Percentiles rank a stretch among this genome's conserved stretches.
Evolutionary conservation across 129 eudicot species (phyloP).

Genomic region (Tagetes patula): DNA sequence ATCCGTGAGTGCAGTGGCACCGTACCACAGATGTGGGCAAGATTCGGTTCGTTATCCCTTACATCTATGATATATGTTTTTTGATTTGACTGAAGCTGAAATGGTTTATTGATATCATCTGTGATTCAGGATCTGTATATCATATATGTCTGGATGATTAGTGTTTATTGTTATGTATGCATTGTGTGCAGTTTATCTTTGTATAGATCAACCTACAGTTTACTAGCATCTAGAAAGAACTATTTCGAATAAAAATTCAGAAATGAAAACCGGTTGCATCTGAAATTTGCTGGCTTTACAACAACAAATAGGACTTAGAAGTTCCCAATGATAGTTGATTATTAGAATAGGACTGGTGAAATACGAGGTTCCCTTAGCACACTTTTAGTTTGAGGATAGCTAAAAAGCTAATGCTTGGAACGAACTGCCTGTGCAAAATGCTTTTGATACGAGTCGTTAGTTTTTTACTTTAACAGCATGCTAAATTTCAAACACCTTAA

Average conservation of each 20-base stretch:
- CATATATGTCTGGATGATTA: background rate
- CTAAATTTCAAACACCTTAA: background rate
- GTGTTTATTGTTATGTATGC: background rate
- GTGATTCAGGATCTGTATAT: background rate
- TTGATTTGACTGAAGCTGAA: background rate
- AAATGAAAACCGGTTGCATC: background rate
- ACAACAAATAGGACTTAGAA: background rate
- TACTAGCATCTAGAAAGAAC: too few species aligned
- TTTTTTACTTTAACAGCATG: background rate
- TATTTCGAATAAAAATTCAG: background rate
- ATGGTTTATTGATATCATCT: background rate
- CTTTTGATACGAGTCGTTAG: background rate
- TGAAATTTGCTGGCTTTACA: background rate
- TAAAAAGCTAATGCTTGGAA: background rate
- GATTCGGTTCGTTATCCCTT: slow-evolving; percentile 57
- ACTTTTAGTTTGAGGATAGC: background rate
- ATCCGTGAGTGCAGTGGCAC: slow-evolving; percentile 82
- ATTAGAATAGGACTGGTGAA: background rate
- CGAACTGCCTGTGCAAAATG: background rate
- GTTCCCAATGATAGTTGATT: background rate
- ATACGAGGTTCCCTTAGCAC: background rate
- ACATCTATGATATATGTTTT: background rate
- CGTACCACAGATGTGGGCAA: slow-evolving; percentile 97
- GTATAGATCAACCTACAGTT: too few species aligned
- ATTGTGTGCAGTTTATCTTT: background rate